Conservation (phyloP, 2,329 filamentous ascomycete genomes). For the Pseudopithomyces chartarum region DNA sequence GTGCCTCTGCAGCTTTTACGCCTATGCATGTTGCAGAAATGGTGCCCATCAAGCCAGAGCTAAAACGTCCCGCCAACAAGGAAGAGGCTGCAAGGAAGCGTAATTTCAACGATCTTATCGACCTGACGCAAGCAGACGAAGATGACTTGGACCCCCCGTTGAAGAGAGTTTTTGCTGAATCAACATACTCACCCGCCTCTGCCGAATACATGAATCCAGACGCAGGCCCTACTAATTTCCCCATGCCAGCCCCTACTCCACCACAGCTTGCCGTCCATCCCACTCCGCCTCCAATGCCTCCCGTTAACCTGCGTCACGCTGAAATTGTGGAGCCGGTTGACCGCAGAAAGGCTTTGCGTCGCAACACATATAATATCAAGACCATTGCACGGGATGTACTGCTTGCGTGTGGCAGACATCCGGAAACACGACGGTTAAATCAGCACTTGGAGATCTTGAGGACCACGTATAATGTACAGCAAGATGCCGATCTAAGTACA, state of each 20-base stretch:
- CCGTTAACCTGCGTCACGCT: conserved; percentile 22
- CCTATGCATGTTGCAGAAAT: conserved; percentile 38
- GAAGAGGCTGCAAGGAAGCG: conserved; percentile 62
- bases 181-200: conserved; percentile 16
- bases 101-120: conserved; percentile 59
- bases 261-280: conserved; percentile 11
- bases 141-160: conserved; percentile 44
- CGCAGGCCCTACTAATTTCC: conserved; percentile 27
- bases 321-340: conserved; percentile 53
- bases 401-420: conserved; percentile 65
- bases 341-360: conserved; percentile 52
- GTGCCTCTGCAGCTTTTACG: conserved; percentile 13
- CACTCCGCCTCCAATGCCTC: conserved; percentile 9
- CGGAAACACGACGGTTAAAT: conserved; percentile 63
- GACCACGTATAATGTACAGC: conserved; percentile 47
- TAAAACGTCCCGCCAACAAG: conserved; percentile 52
- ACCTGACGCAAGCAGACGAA: conserved; percentile 56
- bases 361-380: conserved; percentile 61
- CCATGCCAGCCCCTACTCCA: conserved; percentile 17
- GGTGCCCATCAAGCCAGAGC: conserved; percentile 31
- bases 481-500: conserved; percentile 59
- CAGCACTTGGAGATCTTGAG: conserved; percentile 59
- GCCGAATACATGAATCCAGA: conserved; percentile 20
- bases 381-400: conserved; percentile 69
- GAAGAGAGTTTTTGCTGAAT: conserved; percentile 32